Conservation (phyloP, 371 early-diverging fungal genomes). For the Batkoa obscura region DNA sequence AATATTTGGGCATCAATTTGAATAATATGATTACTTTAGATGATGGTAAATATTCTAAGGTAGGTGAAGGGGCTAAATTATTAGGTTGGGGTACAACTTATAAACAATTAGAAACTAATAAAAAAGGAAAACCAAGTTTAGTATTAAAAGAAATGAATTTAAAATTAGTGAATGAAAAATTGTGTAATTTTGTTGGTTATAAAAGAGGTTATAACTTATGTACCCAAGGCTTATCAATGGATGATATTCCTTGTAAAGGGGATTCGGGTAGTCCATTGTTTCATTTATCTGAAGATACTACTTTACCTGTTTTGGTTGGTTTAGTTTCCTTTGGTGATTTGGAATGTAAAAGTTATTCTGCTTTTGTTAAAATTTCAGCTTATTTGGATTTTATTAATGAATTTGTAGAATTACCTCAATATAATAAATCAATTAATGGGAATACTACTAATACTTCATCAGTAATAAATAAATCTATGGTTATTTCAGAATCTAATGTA, state of each 20-base stretch:
- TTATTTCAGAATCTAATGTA: no score
- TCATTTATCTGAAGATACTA: background rate
- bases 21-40: background rate
- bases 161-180: background rate
- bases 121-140: background rate
- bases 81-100: background rate
- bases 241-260: slow-evolving; percentile 1
- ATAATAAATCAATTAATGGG: no score
- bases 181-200: background rate
- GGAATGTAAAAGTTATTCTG: background rate
- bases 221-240: background rate
- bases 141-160: slow-evolving; percentile 1
- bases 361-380: background rate
- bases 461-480: no score
- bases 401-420: background rate
- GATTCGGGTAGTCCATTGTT: background rate
- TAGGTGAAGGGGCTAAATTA: background rate
- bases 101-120: background rate
- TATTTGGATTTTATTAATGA: background rate
- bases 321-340: background rate
- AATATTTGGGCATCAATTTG: background rate
- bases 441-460: no score
- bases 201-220: background rate
- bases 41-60: background rate
- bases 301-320: background rate